These are phyloP conservation scores for Limonium bicolor DNA, from an alignment of 148 eudicot genomes.

Conservation along the genomic window DNA sequence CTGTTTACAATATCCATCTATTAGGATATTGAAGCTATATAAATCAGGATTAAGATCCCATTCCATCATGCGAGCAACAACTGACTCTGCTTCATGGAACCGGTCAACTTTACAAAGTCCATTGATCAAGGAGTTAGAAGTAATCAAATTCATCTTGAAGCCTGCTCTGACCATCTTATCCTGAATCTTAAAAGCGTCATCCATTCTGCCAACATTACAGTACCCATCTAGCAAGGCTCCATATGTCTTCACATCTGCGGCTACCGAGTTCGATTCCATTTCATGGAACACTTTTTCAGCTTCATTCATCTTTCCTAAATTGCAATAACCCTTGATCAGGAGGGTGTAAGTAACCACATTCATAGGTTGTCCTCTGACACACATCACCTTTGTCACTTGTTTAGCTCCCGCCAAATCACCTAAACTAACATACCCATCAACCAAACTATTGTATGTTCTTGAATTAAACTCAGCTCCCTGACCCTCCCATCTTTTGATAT, in stretches of 20 bases:
- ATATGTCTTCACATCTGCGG: conserved; percentile 37
- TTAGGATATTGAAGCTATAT: conserved; percentile 61
- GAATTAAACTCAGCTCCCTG: conserved; percentile 21
- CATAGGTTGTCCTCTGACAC: conserved; percentile 18
- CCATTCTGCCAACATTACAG: conserved; percentile 50
- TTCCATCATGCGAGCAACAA: conserved; percentile 26
- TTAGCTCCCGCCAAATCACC: conserved; percentile 24
- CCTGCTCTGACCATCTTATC: conserved; percentile 54
- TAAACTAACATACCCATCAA: conserved; percentile 20
- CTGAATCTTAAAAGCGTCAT: conserved; percentile 38
- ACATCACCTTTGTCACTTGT: conserved; percentile 44
- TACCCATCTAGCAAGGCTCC: conserved; percentile 55
- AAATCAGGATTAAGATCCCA: conserved; percentile 68
- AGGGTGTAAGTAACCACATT: conserved; percentile 46
- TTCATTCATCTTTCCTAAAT: conserved; percentile 28
- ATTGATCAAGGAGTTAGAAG: conserved; percentile 64
- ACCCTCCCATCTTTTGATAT: conserved; percentile 13
- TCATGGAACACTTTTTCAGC: conserved; percentile 42
- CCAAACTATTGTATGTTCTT: conserved; percentile 24
- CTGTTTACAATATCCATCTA: conserved; percentile 52
- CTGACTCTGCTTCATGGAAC: conserved; percentile 30
- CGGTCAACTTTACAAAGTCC: conserved; percentile 70
- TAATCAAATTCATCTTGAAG: conserved; percentile 34
- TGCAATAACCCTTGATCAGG: conserved; percentile 67
- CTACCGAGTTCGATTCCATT: conserved; percentile 28